Conservation (phyloP, 371 early-diverging fungal genomes). For the Choanephora cucurbitarum region DNA sequence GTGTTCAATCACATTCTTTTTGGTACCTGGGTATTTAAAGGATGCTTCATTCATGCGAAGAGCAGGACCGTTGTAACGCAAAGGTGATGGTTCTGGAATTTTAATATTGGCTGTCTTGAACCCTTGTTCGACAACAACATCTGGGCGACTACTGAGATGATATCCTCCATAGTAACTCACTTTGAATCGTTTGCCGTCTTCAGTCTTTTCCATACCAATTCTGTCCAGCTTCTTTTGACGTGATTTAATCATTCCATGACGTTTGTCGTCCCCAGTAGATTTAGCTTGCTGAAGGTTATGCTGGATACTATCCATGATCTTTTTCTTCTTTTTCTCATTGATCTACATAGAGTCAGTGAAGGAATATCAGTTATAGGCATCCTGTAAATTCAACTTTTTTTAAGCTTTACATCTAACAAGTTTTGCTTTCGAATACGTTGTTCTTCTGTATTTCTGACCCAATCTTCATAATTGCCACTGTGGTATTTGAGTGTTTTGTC, state of each 20-base stretch:
- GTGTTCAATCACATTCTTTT: conserved; percentile 22
- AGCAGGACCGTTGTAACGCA: conserved; percentile 65
- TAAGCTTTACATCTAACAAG: conserved; percentile 36
- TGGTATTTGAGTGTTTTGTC: conserved; percentile 68
- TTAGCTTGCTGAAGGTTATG: conserved; percentile 69
- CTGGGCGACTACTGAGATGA: conserved; percentile 43
- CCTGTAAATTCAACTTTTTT: too few species aligned
- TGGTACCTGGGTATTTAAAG: conserved; percentile 52
- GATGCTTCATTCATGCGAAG: conserved; percentile 66
- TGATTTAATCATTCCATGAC: conserved; percentile 68
- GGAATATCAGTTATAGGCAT: not conserved
- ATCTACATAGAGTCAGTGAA: conserved; percentile 21
- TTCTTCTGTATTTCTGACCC: conserved; percentile 64
- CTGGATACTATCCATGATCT: conserved; percentile 63
- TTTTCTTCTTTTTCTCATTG: conserved; percentile 61
- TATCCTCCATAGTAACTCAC: conserved; percentile 64
- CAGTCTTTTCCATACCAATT: conserved; percentile 66
- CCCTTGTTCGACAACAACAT: conserved; percentile 62
- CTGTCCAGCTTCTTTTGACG: conserved; percentile 70
- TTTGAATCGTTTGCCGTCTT: conserved; percentile 70
- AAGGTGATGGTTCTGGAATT: conserved; percentile 58
- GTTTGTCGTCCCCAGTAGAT: conserved; percentile 76
- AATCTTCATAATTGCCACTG: conserved; percentile 78
- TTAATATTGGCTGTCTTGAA: conserved; percentile 54
- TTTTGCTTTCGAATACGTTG: conserved; percentile 59